Evolutionary conservation across 106 monocot species (phyloP).

Genomic region (Dioscorea dumetorum): DNA sequence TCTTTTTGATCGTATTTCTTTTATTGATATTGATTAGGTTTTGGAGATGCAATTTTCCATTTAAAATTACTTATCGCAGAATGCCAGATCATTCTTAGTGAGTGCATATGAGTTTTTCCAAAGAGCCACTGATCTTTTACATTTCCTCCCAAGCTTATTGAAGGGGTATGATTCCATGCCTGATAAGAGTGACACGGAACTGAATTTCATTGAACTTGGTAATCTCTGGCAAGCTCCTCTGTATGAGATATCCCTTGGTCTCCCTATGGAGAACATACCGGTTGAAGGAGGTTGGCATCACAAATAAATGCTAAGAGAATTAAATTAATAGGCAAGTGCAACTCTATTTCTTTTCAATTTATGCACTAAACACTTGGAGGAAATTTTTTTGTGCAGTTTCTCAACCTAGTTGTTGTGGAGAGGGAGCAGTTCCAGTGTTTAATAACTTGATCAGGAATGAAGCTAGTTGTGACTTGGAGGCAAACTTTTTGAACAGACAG

Average conservation of each 20-base stretch:
- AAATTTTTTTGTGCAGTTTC: not conserved
- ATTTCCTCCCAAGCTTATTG: conserved; percentile 34
- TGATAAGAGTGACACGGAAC: conserved; percentile 7
- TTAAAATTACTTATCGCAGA: conserved; percentile 14
- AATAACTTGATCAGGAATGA: conserved; percentile 48
- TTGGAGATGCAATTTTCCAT: not conserved
- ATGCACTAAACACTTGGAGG: not conserved
- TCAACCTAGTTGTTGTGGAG: not conserved
- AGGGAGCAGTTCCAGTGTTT: conserved; percentile 36
- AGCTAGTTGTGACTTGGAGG: conserved; percentile 43
- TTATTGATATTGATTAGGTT: not conserved
- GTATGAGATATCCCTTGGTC: conserved; percentile 61
- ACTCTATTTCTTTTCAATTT: not conserved
- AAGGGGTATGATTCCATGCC: conserved; percentile 7
- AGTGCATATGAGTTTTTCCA: conserved; percentile 55
- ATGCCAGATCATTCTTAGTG: conserved; percentile 63
- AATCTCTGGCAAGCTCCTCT: conserved; percentile 53
- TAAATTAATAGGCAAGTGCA: not conserved
- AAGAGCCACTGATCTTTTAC: conserved; percentile 26
- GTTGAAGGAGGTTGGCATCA: not conserved
- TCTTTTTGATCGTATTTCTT: not conserved
- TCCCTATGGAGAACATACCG: not conserved
- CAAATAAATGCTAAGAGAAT: not conserved
- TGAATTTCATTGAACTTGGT: conserved; percentile 63
- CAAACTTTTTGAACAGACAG: conserved; percentile 43